phyloP scores from a whole-genome alignment of 192 early-diverging fungal genomes.

The Rhizophagus sp. region DNA sequence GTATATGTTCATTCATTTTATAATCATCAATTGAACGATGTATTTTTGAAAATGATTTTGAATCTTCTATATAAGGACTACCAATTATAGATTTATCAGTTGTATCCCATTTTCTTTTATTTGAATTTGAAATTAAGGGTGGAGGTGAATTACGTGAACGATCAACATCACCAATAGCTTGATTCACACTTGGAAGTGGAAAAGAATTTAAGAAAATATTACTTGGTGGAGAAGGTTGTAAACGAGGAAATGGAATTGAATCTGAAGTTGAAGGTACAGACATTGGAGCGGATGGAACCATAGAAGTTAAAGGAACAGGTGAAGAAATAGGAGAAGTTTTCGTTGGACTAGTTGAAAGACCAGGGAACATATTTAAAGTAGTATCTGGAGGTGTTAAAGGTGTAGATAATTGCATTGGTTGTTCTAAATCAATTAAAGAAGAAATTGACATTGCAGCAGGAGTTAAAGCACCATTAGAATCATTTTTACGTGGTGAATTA shows the following conservation, averaged over 20 bases:
- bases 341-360: neutral
- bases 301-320: neutral
- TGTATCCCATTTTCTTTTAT: conserved; percentile 27
- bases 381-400: conserved; percentile 24
- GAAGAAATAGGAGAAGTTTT: conserved; percentile 2
- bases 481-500: neutral
- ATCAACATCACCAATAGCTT: conserved; percentile 29
- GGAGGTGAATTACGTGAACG: conserved; percentile 17
- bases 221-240: conserved; percentile 19
- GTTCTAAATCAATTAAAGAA: conserved; percentile 21
- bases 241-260: conserved; percentile 22
- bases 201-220: conserved; percentile 18
- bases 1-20: conserved; percentile 22
- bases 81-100: conserved; percentile 31
- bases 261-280: conserved; percentile 13
- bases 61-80: conserved; percentile 39
- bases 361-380: neutral
- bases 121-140: conserved; percentile 9
- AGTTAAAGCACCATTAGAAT: neutral
- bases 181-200: conserved; percentile 22
- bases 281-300: conserved; percentile 23
- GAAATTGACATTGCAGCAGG: conserved; percentile 15
- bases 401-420: conserved; percentile 1
- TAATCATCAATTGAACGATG: conserved; percentile 46
- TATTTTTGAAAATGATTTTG: conserved; percentile 47